Base-by-base conservation (phyloP, 805 yeast genomes). In the Lipomyces yamadae region DNA sequence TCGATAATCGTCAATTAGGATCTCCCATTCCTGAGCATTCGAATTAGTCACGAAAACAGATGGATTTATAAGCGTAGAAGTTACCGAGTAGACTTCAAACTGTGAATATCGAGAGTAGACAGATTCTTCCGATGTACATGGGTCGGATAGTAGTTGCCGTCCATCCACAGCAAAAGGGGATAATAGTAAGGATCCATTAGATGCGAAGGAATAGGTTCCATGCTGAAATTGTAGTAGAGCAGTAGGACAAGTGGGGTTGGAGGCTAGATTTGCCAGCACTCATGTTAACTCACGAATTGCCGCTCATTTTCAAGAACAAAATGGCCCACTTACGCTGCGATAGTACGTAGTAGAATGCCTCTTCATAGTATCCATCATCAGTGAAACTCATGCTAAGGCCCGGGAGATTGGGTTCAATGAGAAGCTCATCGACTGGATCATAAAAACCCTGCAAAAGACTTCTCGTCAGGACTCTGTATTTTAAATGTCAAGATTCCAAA, bases 321-420 rank as follows among this genome's bases (percentile, higher is more conserved):
- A 10, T 10, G 32, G 8, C 29, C n/a, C 13, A 68, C 72, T 30
- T 69, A 4, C 96, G 81, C 78, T 91, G 85, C n/a, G 90, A 80
- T 0, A 85, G 78, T 33, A 95, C 87, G 74, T 91, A 88, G 77
- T 95, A 95, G 54, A 87, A 76, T 5, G 99, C 99, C 77, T 90
- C 91, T 79, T 95, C 99, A 77, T 84, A 95, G 77, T 81, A 86
- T 4, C 98, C 98, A 78, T 95, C 98, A 32, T 84, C 88, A 0
- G 98, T 93, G 81, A 95, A 95, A 1, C 97, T 91, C 78, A 88
- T 91, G 4, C 96, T 88, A 63, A 94, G 85, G 50, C 99, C 99
- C 1, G 99, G 97, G 54, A 95, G 83, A 7, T 93, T 94, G 1
- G 99, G 99, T 77, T 95, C 99, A 68, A 92, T 91, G 65, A 95